A percentile compares a stretch with the other conserved stretches of the same genome.
Conservation (phyloP, 495 filamentous ascomycete species). For the Podospora anserina region DNA sequence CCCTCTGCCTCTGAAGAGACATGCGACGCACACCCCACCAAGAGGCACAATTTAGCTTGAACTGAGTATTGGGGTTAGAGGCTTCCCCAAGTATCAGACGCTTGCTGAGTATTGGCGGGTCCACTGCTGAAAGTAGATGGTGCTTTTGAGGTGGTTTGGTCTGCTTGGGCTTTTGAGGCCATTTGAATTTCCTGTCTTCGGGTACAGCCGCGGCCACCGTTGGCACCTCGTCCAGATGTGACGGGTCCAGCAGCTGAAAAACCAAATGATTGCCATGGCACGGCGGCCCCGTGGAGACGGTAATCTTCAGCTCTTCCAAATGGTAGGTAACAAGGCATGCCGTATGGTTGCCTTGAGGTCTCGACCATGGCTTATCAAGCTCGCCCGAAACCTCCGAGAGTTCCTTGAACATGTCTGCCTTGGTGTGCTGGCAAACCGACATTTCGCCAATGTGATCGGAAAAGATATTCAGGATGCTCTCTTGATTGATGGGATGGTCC, state of each 20-base stretch:
- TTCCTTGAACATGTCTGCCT: background rate
- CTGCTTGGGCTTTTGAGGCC: background rate
- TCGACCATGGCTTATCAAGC: background rate
- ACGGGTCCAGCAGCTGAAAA: background rate
- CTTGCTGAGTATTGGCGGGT: too few relatives aligned
- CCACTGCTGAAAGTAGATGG: too few relatives aligned
- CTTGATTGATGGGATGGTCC: background rate
- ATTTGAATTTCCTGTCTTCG: background rate
- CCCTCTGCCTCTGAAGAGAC: too few relatives aligned
- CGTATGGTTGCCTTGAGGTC: background rate
- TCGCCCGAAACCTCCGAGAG: background rate
- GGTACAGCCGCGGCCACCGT: too few relatives aligned
- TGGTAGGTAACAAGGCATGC: background rate
- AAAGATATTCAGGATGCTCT: background rate
- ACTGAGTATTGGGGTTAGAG: too few relatives aligned
- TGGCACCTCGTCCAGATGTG: background rate
- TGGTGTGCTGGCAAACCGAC: background rate
- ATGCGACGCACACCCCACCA: too few relatives aligned
- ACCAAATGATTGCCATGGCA: background rate
- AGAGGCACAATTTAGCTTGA: too few relatives aligned
- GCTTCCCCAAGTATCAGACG: too few relatives aligned
- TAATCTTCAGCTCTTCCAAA: background rate
- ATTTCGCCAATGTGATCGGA: background rate
- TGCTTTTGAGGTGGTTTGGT: background rate
- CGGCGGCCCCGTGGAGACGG: background rate